Base-by-base conservation (phyloP, 1,139 yeast species). In the Zygotorulaspora mrakii region DNA sequence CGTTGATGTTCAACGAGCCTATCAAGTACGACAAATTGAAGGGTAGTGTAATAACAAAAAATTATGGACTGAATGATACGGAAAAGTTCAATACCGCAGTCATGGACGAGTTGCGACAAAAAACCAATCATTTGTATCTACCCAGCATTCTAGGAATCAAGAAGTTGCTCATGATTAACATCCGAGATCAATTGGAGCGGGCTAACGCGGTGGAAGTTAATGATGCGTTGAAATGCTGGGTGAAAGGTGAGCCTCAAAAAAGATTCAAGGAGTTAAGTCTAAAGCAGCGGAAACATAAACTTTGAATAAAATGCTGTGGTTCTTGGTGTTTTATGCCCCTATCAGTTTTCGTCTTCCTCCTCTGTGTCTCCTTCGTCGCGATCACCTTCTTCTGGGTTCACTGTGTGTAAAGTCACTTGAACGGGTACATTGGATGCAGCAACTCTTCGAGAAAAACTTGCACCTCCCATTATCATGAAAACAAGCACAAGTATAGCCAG, bases 241-340 rank as follows among this genome's bases (percentile, higher is more conserved):
- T 82, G 34, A 68, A 73, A 46, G 91, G 94, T 37, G 71, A 74
- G 47, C 95, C 96, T 2, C 94, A 84, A 62, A 59, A 66, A 35
- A 74, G 88, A 39, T 85, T 85, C 59, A 66, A 66, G 31, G 70
- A 73, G 55, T 66, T 84, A 58, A 72, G 76, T 23, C 64, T 64
- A 40, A 80, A 74, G 61, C 70, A 73, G 45, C 69, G 78, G 45
- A 75, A 73, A 55, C 88, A 82, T 59, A 83, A 83, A 66, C 22
- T 20, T 20, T 20, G 22, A 20, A 20, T 20, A 20, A n/a, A n/a
- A n/a, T n/a, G n/a, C n/a, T n/a, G n/a, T n/a, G n/a, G n/a, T n/a
- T n/a, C n/a, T n/a, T n/a, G n/a, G n/a, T n/a, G n/a, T n/a, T n/a
- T n/a, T n/a, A n/a, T n/a, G n/a, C n/a, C n/a, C n/a, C n/a, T n/a